Percentiles rank a stretch among this genome's conserved stretches.
These are phyloP conservation scores for Colletotrichum musicola DNA, from an alignment of 2,329 filamentous ascomycete species.

Conservation along the genomic window DNA sequence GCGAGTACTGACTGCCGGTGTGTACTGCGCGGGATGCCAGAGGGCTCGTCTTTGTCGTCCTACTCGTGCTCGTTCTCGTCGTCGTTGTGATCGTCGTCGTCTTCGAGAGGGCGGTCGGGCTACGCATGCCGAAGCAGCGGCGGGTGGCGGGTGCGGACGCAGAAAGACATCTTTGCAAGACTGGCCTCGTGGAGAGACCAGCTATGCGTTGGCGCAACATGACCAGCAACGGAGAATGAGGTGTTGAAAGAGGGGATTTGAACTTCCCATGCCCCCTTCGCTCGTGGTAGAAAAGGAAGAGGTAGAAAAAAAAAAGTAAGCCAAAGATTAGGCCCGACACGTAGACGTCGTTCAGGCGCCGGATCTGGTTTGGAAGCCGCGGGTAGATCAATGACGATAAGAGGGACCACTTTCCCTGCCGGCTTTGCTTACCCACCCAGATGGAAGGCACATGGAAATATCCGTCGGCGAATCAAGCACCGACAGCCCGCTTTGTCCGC, in stretches of 20 bases:
- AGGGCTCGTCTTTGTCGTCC: background rate
- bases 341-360: background rate
- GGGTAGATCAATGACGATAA: conserved; percentile 33
- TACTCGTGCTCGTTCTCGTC: conserved; percentile 1
- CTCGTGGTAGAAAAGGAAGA: too few relatives aligned
- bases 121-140: conserved; percentile 15
- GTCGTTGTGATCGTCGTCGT: conserved; percentile 4
- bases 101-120: background rate
- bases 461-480: conserved; percentile 33
- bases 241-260: background rate
- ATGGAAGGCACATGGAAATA: background rate
- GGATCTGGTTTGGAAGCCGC: background rate
- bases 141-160: conserved; percentile 16
- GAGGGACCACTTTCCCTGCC: background rate
- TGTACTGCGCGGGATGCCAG: conserved; percentile 1
- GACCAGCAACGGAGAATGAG: conserved; percentile 7
- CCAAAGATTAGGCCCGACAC: too few relatives aligned
- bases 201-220: conserved; percentile 47
- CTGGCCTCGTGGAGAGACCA: conserved; percentile 41
- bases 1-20: conserved; percentile 64
- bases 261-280: conserved; percentile 20
- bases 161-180: conserved; percentile 33
- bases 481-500: conserved; percentile 27
- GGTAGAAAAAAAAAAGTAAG: too few relatives aligned
- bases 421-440: background rate